Conservation (phyloP, 176 grass and related monocot species). For the Avena eriantha region DNA sequence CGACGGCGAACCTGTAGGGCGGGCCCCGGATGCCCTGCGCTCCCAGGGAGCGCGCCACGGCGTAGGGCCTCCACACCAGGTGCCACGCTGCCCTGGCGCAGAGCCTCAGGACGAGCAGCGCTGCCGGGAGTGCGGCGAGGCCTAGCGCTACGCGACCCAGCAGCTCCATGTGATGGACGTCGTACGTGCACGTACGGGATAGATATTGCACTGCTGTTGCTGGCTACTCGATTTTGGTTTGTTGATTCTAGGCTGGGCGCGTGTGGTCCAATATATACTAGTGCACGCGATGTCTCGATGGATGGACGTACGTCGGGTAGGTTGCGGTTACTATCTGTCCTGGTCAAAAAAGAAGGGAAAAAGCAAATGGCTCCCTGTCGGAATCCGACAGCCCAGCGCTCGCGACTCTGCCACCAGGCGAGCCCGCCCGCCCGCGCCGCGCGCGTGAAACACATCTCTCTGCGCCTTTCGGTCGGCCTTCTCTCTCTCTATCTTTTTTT, state of each 20-base stretch:
- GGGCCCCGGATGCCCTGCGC: slow-evolving; percentile 56
- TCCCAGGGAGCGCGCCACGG: slow-evolving; percentile 23
- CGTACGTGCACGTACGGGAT: too few relatives aligned
- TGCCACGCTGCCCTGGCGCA: slow-evolving; percentile 22
- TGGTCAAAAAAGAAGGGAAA: background rate
- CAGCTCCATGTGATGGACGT: background rate
- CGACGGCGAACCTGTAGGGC: slow-evolving; percentile 47
- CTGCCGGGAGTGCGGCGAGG: background rate
- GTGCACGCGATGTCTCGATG: background rate
- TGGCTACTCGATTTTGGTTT: background rate
- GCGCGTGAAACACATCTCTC: too few relatives aligned
- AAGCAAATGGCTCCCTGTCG: background rate
- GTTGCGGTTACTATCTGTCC: background rate
- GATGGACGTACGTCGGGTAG: background rate
- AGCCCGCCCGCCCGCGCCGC: too few relatives aligned
- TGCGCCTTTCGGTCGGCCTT: too few relatives aligned
- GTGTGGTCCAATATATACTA: background rate
- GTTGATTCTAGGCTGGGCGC: background rate
- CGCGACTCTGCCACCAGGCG: background rate
- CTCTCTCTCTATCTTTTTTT: too few relatives aligned
- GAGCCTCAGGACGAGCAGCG: slow-evolving; percentile 6
- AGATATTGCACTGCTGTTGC: too few relatives aligned
- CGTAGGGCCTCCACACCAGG: slow-evolving; percentile 45
- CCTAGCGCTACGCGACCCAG: background rate
- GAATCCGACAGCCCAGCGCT: background rate